These are phyloP conservation scores for Cordyceps fumosorosea DNA, from an alignment of 2,329 filamentous ascomycete genomes.

Conservation along the genomic window DNA sequence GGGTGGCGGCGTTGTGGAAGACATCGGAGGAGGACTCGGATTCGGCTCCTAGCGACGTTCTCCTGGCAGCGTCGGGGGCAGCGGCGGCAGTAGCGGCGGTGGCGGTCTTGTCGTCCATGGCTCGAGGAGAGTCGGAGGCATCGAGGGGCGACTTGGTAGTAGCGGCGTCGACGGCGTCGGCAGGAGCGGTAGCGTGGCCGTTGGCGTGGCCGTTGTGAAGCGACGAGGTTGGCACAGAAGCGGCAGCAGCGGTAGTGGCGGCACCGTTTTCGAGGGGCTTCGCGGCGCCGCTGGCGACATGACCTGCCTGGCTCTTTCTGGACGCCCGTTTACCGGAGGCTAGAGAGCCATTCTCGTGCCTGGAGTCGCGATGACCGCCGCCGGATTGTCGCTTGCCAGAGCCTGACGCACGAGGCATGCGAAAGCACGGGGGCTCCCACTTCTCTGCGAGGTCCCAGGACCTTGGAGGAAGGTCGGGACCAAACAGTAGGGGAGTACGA, in stretches of 20 bases:
- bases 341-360: conserved; percentile 84
- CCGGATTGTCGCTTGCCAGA: conserved; percentile 57
- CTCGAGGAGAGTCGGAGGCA: background rate
- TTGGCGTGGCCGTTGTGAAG: conserved; percentile 13
- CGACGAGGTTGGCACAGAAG: conserved; percentile 19
- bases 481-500: conserved; percentile 27
- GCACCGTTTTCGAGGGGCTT: conserved; percentile 24
- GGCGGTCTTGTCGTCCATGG: conserved; percentile 1
- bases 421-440: conserved; percentile 30
- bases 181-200: background rate
- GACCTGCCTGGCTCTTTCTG: conserved; percentile 41
- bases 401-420: conserved; percentile 56
- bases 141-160: background rate
- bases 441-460: conserved; percentile 29
- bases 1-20: conserved; percentile 25
- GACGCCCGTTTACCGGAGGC: conserved; percentile 40
- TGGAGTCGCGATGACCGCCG: conserved; percentile 62
- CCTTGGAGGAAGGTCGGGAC: conserved; percentile 28
- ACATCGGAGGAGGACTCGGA: conserved; percentile 28
- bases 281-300: conserved; percentile 23
- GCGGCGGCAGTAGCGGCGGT: background rate
- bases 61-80: background rate
- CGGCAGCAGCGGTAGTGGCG: too few relatives aligned
- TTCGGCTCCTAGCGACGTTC: conserved; percentile 9
- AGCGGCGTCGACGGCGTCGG: background rate